Evolutionary conservation across 306 rosid genomes (phyloP).

Genomic region (Lablab purpureus): DNA sequence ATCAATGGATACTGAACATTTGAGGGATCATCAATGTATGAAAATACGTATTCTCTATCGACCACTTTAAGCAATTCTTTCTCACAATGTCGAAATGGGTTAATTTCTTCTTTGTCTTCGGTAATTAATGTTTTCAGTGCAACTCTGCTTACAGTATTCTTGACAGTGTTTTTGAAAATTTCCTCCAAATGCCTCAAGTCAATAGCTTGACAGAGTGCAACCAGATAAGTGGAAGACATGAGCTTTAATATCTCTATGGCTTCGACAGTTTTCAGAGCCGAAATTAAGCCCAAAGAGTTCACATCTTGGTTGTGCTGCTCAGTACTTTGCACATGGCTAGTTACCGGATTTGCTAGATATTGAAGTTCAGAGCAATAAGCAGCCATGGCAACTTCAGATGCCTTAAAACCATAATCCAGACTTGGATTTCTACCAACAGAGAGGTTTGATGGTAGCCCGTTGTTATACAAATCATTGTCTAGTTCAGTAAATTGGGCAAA

Average conservation of each 20-base stretch:
- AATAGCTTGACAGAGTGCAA: conserved; percentile 65
- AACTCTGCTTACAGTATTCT: conserved; percentile 44
- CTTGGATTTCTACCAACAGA: conserved; percentile 57
- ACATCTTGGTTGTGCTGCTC: conserved; percentile 66
- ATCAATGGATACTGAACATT: conserved; percentile 47
- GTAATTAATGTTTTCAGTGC: conserved; percentile 40
- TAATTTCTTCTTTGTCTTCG: conserved; percentile 31
- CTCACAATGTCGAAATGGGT: conserved; percentile 43
- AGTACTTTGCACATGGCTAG: conserved; percentile 57
- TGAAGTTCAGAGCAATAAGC: conserved; percentile 62
- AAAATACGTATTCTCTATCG: conserved; percentile 54
- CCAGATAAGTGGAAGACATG: conserved; percentile 56
- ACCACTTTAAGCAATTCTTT: conserved; percentile 52
- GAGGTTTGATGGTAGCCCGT: conserved; percentile 59
- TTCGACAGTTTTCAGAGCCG: conserved; percentile 56
- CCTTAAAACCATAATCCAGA: conserved; percentile 63
- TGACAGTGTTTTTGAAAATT: conserved; percentile 43
- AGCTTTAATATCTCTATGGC: conserved; percentile 59
- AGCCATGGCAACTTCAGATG: conserved; percentile 60
- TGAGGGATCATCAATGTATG: conserved; percentile 59
- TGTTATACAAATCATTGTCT: conserved; percentile 54
- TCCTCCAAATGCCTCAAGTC: conserved; percentile 64
- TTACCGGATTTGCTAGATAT: conserved; percentile 52
- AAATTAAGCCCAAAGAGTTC: conserved; percentile 60
- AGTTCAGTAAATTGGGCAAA: conserved; percentile 63